Evolutionary conservation across 345 rosid species (phyloP), one percentile per base, ranked within the genome.

Genomic region (Fremontodendron californicum): DNA sequence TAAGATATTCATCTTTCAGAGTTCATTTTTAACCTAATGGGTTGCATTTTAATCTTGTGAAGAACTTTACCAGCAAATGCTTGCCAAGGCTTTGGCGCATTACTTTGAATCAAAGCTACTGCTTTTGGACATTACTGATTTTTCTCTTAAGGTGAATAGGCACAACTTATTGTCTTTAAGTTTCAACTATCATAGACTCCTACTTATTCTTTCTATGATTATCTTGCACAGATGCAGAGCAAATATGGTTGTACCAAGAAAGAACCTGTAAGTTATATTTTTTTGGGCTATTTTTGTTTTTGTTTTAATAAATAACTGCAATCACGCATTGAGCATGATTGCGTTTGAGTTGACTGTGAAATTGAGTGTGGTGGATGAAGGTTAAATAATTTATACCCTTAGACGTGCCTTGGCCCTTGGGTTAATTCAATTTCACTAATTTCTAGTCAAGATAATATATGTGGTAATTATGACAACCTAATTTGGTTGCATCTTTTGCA

Each of bases 21-120:
- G 5, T 61, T 31, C 4, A 2, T 61, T 68, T 66, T 49, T 6
- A 12, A 64, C 37, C 70, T 84, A 74, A 81, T 80, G 61, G 21
- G 13, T 62, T 76, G 31, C 45, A 23, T 15, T 76, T 83, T 43
- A 46, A 52, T 79, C 35, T 74, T 81, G 46, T 82, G 84, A 81
- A 78, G 99, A 96, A 46, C 89, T 89, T 63, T 96, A 93, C 84
- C 94, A 88, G 75, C 99, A 96, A 90, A 88, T 79, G 94, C 97
- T 93, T 65, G 96, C 98, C 78, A 93, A 90, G 86, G 98, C 98
- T 74, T 84, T 93, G 68, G 89, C 99, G 15, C 92, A 90, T 79
- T 75, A 78, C 86, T 92, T 87, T 62, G 93, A 92, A 77, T 91
- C 99, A 37, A 93, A 92, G 89, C 80, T 96, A 78, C 84, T 96